Evolutionary conservation across 2,329 filamentous ascomycete species (phyloP), one percentile per base, ranked within the genome.

Genomic region (Fusarium sp.): DNA sequence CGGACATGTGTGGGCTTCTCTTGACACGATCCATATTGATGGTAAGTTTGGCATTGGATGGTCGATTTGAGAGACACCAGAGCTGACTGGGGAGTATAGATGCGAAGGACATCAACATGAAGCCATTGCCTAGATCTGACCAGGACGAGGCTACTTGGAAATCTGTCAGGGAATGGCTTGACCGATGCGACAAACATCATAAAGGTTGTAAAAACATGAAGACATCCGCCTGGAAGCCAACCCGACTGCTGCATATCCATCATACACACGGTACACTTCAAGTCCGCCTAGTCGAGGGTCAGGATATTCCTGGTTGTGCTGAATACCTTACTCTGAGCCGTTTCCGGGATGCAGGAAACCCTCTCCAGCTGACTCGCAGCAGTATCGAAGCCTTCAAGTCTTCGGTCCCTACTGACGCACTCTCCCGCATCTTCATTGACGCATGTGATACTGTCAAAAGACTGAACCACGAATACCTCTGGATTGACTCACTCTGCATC

Each of bases 401-500:
- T 3, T 60, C 50, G 1, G 56, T 71, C 9, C 42, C 53, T 3
- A 10, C 41, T 1, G 14, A 59, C 10, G 11, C 7, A 1, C 25
- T 71, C 5, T 47, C 68, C 10, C 45, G 38, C 3, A 71, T 62
- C 2, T 68, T 74, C 20, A 36, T 36, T 1, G 60, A 75, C 4
- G 62, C 70, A 0, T 57, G 55, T 2, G 27, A 55, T 0, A 49
- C 45, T 1, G 33, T 56, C 4, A 50, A 46, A 39, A 25, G 22
- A 3, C 57, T 75, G 4, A 60, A 47, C 1, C 36, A 62, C 9
- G 12, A 52, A 22, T 75, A 69, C 9, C 45, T 75, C 25, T 75
- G 71, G 73, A 66, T 75, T 8, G 60, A 67, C 27, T 39, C 65
- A 1, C 53, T 75, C 5, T 75, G 71, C 20, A 67, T 75, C n/a